Conservation (phyloP, 139 green algal genomes). For the Desmodesmus armatus region DNA sequence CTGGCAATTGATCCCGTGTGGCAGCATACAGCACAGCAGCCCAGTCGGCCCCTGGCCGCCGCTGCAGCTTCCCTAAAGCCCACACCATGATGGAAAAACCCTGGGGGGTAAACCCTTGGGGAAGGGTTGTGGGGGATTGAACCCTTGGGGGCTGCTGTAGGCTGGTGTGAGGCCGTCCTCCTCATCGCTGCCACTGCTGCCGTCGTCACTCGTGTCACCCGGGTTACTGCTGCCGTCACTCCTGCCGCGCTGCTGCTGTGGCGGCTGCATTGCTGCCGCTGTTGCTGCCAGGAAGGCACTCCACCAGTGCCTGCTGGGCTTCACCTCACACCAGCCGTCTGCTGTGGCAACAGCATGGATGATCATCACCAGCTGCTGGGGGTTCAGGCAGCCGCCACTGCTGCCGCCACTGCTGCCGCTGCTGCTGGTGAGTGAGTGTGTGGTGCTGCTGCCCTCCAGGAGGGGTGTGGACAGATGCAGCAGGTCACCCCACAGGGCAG, state of each 20-base stretch:
- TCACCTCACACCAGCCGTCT: background rate
- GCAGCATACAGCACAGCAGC: background rate
- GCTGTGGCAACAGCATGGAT: background rate
- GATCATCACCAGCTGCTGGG: slow-evolving; percentile 5
- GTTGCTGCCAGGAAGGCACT: background rate
- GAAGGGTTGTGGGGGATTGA: background rate
- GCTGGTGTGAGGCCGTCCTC: background rate
- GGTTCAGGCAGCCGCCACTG: too few relatives aligned
- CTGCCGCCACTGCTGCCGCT: too few relatives aligned
- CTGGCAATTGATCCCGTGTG: background rate
- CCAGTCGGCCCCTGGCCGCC: slow-evolving; percentile 28
- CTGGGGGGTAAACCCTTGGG: background rate
- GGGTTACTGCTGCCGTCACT: background rate
- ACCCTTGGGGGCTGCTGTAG: background rate
- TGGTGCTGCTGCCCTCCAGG: slow-evolving; percentile 2
- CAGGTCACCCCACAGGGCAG: slow-evolving; percentile 25
- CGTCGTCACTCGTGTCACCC: background rate
- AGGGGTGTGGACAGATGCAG: slow-evolving; percentile 29
- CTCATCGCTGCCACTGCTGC: background rate
- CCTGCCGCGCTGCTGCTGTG: background rate
- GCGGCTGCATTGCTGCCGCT: background rate
- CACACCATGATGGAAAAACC: slow-evolving; percentile 31
- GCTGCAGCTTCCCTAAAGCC: slow-evolving; percentile 30
- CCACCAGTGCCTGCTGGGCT: slow-evolving; percentile 36
- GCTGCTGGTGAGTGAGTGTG: too few relatives aligned